Conservation (phyloP, 768 basidiomycete genomes). For the Dioszegia aurantiaca region DNA sequence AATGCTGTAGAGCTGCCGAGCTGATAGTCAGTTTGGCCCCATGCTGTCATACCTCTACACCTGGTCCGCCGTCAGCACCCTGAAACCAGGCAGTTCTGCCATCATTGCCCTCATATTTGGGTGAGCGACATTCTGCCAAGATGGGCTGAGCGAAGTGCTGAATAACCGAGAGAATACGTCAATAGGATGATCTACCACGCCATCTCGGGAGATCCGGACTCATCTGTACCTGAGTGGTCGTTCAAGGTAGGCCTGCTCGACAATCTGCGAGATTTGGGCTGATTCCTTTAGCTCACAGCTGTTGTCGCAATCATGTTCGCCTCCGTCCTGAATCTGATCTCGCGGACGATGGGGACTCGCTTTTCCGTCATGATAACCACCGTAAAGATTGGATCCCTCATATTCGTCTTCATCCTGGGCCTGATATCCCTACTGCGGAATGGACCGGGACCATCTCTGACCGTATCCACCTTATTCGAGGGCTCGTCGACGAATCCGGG, state of each 20-base stretch:
- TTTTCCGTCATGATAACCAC: conserved; percentile 82
- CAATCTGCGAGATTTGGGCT: neutral
- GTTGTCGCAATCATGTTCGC: conserved; percentile 68
- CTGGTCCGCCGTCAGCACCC: conserved; percentile 86
- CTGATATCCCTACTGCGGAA: conserved; percentile 57
- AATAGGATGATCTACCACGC: conserved; percentile 82
- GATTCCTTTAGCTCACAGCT: conserved; percentile 62
- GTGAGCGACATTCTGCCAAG: conserved; percentile 22
- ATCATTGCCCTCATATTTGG: conserved; percentile 71
- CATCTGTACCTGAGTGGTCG: conserved; percentile 76
- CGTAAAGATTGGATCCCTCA: conserved; percentile 60
- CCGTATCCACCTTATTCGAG: conserved; percentile 62
- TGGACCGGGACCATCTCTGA: conserved; percentile 35
- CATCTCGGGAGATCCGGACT: conserved; percentile 67
- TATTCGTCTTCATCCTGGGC: conserved; percentile 71
- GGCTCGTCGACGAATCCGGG: conserved; percentile 75
- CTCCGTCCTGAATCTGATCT: conserved; percentile 72
- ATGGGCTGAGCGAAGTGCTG: neutral
- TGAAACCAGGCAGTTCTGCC: conserved; percentile 64
- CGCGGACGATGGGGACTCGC: conserved; percentile 72
- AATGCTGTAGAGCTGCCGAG: too few species aligned
- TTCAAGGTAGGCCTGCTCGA: conserved; percentile 60
- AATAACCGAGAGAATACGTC: conserved; percentile 66
- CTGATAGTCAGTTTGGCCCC: conserved; percentile 46
- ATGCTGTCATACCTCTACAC: conserved; percentile 77